A percentile compares a stretch with the other conserved stretches of the same genome.
These are phyloP conservation scores for Coemansia biformis DNA, from an alignment of 192 early-diverging fungal species.

Conservation along the genomic window DNA sequence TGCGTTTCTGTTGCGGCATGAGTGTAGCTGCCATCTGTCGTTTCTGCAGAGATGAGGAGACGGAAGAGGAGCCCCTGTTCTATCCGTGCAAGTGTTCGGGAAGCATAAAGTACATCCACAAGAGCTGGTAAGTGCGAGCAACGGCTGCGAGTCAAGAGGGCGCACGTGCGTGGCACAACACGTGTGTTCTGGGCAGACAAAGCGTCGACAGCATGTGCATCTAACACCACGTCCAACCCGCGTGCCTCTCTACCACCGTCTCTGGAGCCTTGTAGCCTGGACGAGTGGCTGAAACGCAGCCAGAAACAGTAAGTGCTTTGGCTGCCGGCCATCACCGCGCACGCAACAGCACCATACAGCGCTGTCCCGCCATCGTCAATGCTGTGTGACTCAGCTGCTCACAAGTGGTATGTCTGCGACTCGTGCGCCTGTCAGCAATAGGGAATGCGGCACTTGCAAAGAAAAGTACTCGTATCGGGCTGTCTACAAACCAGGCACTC, in stretches of 20 bases:
- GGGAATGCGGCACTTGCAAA: conserved; percentile 3
- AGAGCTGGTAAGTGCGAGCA: conserved; percentile 49
- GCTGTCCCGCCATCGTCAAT: background rate
- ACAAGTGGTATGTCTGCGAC: background rate
- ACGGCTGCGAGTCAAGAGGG: background rate
- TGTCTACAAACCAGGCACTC: background rate
- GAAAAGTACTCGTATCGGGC: conserved; percentile 4
- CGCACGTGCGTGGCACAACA: too few species aligned
- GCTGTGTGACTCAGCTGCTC: background rate
- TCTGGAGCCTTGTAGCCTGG: conserved; percentile 57
- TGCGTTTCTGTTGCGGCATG: too few species aligned
- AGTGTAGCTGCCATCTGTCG: conserved; percentile 58
- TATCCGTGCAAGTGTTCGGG: conserved; percentile 93
- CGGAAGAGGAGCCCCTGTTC: conserved; percentile 69
- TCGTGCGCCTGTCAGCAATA: background rate
- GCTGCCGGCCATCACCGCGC: too few species aligned
- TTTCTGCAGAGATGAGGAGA: conserved; percentile 62
- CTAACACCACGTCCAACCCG: background rate
- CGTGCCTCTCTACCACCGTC: too few species aligned
- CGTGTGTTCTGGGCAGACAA: too few species aligned
- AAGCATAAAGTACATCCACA: conserved; percentile 83
- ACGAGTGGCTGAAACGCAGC: conserved; percentile 69
- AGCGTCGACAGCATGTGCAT: too few species aligned
- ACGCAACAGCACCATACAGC: too few species aligned
- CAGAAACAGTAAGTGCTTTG: conserved; percentile 53